Evolutionary conservation across 352 stramenopile species (phyloP), one percentile per base, ranked within the genome.

Genomic region (Phytophthora fragariaefolia): DNA sequence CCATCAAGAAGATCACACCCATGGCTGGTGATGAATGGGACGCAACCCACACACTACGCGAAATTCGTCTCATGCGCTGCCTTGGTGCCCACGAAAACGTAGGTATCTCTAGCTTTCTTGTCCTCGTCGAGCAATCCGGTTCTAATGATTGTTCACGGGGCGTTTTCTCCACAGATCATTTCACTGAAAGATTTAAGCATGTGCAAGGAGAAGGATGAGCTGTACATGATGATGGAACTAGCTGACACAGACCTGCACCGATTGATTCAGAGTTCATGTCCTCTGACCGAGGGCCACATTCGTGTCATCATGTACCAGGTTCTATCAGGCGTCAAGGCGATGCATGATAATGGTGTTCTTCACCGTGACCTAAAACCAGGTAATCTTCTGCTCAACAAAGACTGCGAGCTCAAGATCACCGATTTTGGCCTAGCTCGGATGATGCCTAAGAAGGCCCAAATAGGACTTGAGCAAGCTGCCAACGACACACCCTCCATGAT

Each of bases 151-250:
- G 5, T 42, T 13, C 4, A 3, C 53, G 27, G 8, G 36, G 28
- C 10, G 2, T 58, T 17, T 47, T 2, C 40, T 20, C 32, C 53
- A 45, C 60, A 95, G 85, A 93, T 98, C 71, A 95, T 98, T 60
- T 91, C 83, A 17, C 71, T 97, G 38, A 93, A 95, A 58, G 89
- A 97, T 65, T 72, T 97, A 67, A 93, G 86, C 63, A 92, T 96
- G 73, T 97, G 93, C 60, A 89, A 98, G 52, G 77, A 89, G 43
- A 93, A 97, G 54, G 93, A 98, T 68, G 95, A 98, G 76, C 77
- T 98, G 27, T 98, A 98, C 74, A 98, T 98, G 77, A 96, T 98
- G 72, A 98, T 98, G 95, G 92, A 98, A 68, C 80, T 98, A 23
- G 89, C 96, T 4, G 95, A 98, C 71, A 98, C 89, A 17, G 95